Base-by-base conservation (phyloP, 192 early-diverging fungal genomes). In the Dispira parvispora region DNA sequence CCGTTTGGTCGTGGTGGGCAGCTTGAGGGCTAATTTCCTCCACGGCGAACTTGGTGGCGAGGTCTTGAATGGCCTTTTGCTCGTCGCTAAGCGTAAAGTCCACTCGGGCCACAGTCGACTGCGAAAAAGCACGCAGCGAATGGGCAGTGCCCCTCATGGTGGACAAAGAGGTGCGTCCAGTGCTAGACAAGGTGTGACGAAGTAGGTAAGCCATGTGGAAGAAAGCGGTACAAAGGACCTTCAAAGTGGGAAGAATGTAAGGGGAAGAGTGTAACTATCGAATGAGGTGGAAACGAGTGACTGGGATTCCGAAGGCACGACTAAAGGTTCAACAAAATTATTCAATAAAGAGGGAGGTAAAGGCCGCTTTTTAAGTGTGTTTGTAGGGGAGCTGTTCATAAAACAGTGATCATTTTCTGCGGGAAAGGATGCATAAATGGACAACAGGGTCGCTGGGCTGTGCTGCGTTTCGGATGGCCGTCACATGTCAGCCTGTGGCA, bases 11-110 rank as follows among this genome's bases (percentile, higher is more conserved):
- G 69, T 94, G 90, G 71, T 97, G 84, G 8, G 91, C 91, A 10
- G 94, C 94, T 18, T 87, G 75, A 21, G 93, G 93, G 54, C 84
- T 90, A 65, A 96, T 88, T 50, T 92, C 88, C 43, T 96, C 88
- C 57, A 71, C 79, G 25, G 88, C 82, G 72, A 96, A 94, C 74
- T 89, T 89, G 68, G 85, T 84, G 46, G 93, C 89, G 2, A 91
- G 82, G 21, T 92, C 88, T 73, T 94, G 91, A 63, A 91, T 81
- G 25, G 88, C 80, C 57, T 73, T 74, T 77, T 94, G 93, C 54
- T 93, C 90, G 54, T 89, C 87, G 55, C 67, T 81, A 26, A 96
- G 80, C 45, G 75, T 78, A 68, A 92, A 91, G n/a, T 72, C 67
- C 27, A 84, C 62, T 8, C 44, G 64, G 43, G 5, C 66, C 68